Conservation (phyloP, 441 rosid genomes). For the Euphorbia schlechtendalii region DNA sequence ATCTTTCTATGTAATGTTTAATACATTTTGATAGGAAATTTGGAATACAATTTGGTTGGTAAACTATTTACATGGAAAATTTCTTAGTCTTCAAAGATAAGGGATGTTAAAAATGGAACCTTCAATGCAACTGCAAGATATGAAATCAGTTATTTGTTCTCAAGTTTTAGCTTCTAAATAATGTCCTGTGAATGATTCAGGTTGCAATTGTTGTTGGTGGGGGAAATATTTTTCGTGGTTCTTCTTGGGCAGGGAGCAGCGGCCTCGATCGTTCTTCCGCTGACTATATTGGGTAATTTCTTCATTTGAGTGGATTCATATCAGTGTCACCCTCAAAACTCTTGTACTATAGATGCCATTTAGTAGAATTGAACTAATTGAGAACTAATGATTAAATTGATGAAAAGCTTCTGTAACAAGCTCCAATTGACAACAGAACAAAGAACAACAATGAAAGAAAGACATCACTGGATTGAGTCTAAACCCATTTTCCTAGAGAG, state of each 20-base stretch:
- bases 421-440: too few relatives aligned
- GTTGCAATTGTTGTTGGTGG: conserved; percentile 97
- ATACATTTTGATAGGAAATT: not conserved
- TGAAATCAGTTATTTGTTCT: conserved; percentile 11
- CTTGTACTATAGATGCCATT: too few relatives aligned
- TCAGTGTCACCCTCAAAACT: not conserved
- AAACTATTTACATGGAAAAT: not conserved
- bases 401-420: too few relatives aligned
- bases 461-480: too few relatives aligned
- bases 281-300: conserved; percentile 77
- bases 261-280: conserved; percentile 97
- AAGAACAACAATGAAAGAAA: too few relatives aligned
- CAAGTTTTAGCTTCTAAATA: conserved; percentile 4
- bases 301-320: not conserved
- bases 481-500: too few relatives aligned
- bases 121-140: too few relatives aligned
- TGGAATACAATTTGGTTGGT: not conserved
- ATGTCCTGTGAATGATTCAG: conserved; percentile 27
- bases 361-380: too few relatives aligned
- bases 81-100: not conserved
- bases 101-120: not conserved
- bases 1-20: not conserved
- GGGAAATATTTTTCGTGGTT: conserved; percentile 87
- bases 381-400: too few relatives aligned
- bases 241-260: conserved; percentile 88